A percentile compares a stretch with the other conserved stretches of the same genome.
phyloP scores from a whole-genome alignment of 106 monocot genomes.

The Narthecium ossifragum region DNA sequence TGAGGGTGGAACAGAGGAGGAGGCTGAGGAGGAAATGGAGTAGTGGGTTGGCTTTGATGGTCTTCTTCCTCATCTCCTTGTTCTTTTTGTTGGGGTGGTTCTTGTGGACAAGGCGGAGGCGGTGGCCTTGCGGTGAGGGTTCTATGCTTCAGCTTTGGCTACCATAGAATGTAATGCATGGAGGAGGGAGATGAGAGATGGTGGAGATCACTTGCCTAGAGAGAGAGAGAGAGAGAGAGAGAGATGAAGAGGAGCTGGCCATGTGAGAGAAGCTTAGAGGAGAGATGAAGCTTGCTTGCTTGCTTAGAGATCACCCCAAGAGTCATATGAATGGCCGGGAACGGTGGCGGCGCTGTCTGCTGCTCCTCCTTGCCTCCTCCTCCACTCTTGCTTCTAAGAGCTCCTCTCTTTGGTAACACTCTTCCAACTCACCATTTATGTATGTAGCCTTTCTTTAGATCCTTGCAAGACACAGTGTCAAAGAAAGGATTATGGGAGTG shows the following conservation, averaged over 20 bases:
- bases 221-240: not conserved
- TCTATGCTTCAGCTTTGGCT: not conserved
- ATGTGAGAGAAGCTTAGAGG: slow-evolving; percentile 23
- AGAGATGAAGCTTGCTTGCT: slow-evolving; percentile 6
- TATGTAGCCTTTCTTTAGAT: not conserved
- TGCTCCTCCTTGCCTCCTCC: not conserved
- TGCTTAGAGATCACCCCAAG: slow-evolving; percentile 20
- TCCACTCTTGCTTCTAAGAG: not conserved
- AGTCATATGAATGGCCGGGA: slow-evolving; percentile 10
- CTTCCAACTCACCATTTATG: not conserved
- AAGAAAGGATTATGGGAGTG: not conserved
- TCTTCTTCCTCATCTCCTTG: not conserved
- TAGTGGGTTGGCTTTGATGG: not conserved
- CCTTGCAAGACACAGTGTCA: not conserved
- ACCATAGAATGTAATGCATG: not conserved
- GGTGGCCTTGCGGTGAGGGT: not conserved
- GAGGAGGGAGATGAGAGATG: not conserved
- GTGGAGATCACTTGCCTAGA: not conserved
- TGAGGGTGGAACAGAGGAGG: not conserved
- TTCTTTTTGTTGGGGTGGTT: not conserved
- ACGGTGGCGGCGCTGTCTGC: slow-evolving; percentile 10
- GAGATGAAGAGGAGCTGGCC: not conserved
- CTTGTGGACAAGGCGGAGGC: not conserved
- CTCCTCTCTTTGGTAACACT: too few relatives aligned
- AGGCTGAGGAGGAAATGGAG: not conserved